Evolutionary conservation across 2,329 filamentous ascomycete species (phyloP), one percentile per base, ranked within the genome.

Genomic region (Paraphoma chrysanthemicola): DNA sequence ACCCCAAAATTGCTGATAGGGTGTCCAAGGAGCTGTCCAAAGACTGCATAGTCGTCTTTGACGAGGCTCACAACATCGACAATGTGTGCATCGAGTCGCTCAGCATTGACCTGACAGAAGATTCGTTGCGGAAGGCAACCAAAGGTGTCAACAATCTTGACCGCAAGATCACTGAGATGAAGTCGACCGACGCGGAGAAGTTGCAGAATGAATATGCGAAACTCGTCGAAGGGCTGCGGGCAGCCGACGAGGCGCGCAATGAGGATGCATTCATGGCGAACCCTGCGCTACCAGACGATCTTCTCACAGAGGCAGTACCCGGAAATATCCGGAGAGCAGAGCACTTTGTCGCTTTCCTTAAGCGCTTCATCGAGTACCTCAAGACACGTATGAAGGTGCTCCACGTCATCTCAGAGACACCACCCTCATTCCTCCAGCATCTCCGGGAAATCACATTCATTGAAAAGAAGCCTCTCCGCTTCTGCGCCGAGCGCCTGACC

Each of bases 51-150:
- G 92, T 99, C 17, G 95, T 99, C 3, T 99, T 99, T 64, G 95
- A 99, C 71, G 95, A 99, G 77, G 95, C 95, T 12, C 95, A 99
- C 80, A 99, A 99, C 72, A 99, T 99, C 67, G 95, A 99, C 83
- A 99, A 99, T 73, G 95, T 99, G 56, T 99, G 96, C 75, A 99
- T 99, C 65, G 95, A 99, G 73, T 94, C 95, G 1, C 81, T 98
- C 11, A 99, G 95, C 72, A 98, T 97, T 42, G 95, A 99, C 70
- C 86, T 99, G 54, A 98, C 94, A 0, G 93, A 99, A 73, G 95
- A 98, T 66, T 97, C 94, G 0, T 77, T 99, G 51, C 87, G 93
- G 18, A 96, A 92, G 78, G 95, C 95, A 17, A 93, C 93, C 1
- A 86, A 93, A 63, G 95, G 95, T 5, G 96, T 94, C 11, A 90